phyloP scores from a whole-genome alignment of 371 early-diverging fungal species.

The Mortierella sp. region DNA sequence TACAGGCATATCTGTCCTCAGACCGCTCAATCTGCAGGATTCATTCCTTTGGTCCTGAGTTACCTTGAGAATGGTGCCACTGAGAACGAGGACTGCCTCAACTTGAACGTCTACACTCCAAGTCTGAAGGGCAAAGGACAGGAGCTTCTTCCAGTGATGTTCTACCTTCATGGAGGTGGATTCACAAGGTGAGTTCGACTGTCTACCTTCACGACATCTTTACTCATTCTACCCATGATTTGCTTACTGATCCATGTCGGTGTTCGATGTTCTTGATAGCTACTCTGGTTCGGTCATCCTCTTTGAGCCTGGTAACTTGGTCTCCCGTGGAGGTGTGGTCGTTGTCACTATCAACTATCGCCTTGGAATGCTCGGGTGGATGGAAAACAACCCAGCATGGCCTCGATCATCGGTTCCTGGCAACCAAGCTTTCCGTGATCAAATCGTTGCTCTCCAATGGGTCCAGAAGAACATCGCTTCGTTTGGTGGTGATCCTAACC shows the following conservation, averaged over 20 bases:
- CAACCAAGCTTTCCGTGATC: slow-evolving; percentile 45
- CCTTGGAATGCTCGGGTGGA: slow-evolving; percentile 56
- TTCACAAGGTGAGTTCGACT: slow-evolving; percentile 19
- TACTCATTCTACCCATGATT: no score
- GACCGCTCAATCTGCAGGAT: slow-evolving; percentile 21
- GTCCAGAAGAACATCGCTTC: slow-evolving; percentile 57
- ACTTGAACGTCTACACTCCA: slow-evolving; percentile 76
- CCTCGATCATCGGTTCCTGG: slow-evolving; percentile 28
- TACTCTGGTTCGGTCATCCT: slow-evolving; percentile 63
- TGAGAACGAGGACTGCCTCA: slow-evolving; percentile 82
- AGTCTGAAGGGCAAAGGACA: slow-evolving; percentile 51
- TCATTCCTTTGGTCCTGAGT: slow-evolving; percentile 26
- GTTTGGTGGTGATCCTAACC: slow-evolving; percentile 58
- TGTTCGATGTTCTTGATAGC: not conserved
- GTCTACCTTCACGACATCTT: not conserved
- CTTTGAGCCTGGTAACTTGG: slow-evolving; percentile 67
- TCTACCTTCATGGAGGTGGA: slow-evolving; percentile 37
- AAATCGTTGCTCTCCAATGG: slow-evolving; percentile 58
- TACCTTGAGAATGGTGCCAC: slow-evolving; percentile 60
- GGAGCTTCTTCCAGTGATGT: slow-evolving; percentile 25
- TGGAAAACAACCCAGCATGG: slow-evolving; percentile 28
- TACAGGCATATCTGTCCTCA: slow-evolving; percentile 39
- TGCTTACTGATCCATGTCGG: no score
- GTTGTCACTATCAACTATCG: slow-evolving; percentile 55
- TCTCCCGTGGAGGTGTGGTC: slow-evolving; percentile 60